Conservation (phyloP, 2,329 filamentous ascomycete genomes). For the Epicoccum nigrum region DNA sequence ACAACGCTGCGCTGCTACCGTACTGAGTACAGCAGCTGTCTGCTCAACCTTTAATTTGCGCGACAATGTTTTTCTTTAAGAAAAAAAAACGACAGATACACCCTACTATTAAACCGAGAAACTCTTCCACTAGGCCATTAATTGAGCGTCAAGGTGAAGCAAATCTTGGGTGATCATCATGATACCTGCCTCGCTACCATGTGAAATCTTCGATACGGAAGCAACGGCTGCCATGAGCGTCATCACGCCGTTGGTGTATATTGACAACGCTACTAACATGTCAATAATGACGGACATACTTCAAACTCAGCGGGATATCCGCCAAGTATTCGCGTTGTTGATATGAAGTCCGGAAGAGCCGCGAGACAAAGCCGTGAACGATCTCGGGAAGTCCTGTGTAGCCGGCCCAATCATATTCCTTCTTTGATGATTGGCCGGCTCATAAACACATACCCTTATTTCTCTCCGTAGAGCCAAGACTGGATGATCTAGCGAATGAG, state of each 20-base stretch:
- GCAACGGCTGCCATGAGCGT: background rate
- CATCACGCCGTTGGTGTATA: background rate
- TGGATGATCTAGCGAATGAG: too few species aligned
- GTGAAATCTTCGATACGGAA: constrained; percentile 3
- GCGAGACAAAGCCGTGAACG: background rate
- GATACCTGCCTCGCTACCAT: background rate
- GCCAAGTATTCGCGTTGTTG: background rate
- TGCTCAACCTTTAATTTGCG: constrained; percentile 4
- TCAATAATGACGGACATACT: background rate
- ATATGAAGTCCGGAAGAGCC: background rate
- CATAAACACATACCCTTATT: too few species aligned
- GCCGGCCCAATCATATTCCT: too few species aligned
- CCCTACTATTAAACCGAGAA: too few species aligned
- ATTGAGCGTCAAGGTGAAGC: too few species aligned
- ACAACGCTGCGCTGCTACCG: constrained; percentile 30
- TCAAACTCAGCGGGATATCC: background rate
- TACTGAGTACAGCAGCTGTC: constrained; percentile 24
- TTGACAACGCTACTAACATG: background rate
- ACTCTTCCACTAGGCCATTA: too few species aligned
- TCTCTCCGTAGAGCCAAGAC: too few species aligned
- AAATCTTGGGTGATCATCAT: background rate
- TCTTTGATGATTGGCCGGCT: background rate
- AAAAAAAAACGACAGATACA: too few species aligned
- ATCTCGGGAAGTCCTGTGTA: background rate
- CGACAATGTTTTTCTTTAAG: too few species aligned